Conservation (phyloP, 2,329 filamentous ascomycete species). For the Septoria linicola region DNA sequence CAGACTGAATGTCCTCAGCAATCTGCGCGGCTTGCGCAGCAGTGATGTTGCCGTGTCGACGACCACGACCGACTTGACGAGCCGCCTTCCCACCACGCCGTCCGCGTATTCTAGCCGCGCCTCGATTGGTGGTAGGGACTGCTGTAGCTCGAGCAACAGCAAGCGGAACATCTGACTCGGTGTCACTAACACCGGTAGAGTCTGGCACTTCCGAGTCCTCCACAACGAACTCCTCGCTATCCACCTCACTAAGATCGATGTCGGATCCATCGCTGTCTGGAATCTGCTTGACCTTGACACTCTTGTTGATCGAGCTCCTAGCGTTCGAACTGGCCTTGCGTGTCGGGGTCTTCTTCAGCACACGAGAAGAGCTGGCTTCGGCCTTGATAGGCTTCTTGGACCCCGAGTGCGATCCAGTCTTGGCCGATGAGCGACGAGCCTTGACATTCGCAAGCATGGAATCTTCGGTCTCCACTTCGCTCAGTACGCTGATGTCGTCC, state of each 20-base stretch:
- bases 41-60: constrained; percentile 30
- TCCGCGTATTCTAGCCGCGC: constrained; percentile 10
- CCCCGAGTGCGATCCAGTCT: background rate
- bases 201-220: constrained; percentile 37
- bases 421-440: background rate
- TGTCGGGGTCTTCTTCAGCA: constrained; percentile 25
- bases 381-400: constrained; percentile 22
- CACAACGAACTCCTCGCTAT: constrained; percentile 33
- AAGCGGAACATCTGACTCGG: constrained; percentile 36
- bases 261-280: constrained; percentile 42
- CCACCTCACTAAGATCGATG: constrained; percentile 27
- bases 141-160: constrained; percentile 16
- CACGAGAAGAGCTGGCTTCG: constrained; percentile 13
- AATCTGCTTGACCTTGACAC: constrained; percentile 26
- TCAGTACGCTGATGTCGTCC: constrained; percentile 33
- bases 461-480: constrained; percentile 28
- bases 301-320: constrained; percentile 33
- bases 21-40: constrained; percentile 24
- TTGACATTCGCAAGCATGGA: constrained; percentile 15
- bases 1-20: constrained; percentile 18
- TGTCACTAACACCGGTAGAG: constrained; percentile 33
- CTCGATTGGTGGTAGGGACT: constrained; percentile 6
- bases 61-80: constrained; percentile 14
- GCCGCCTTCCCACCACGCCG: constrained; percentile 11
- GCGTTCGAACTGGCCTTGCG: constrained; percentile 28